Base-by-base conservation (phyloP, 768 basidiomycete species). In the Suillus plorans region DNA sequence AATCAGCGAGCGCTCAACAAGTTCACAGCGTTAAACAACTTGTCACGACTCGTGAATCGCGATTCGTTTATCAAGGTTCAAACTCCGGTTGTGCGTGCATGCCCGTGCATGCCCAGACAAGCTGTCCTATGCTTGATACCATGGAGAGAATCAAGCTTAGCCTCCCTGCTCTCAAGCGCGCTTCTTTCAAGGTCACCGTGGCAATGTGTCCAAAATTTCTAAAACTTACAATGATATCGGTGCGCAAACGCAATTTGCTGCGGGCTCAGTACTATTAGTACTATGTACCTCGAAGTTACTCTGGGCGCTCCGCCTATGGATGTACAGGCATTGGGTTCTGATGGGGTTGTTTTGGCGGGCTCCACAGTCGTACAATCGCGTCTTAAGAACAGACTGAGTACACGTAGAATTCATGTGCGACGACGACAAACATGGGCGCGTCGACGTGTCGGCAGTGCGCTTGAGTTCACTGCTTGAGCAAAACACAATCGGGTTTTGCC, bases 331-430 rank as follows among this genome's bases (percentile, higher is more conserved):
- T 31, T 31, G 0, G 31, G 31, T 31, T 31, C 31, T 31, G 31
- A 31, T 31, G 76, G 70, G 10, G 68, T 62, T 9, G 74, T 69
- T 2, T 74, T 74, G 10, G 49, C n/a, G 5, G 78, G 74, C 39
- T 79, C 82, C 60, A 86, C 77, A 9, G 85, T 87, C 5, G 83
- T 83, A 70, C 78, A 81, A 6, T 81, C 83, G 67, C 28, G 86
- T 82, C 74, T 88, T 88, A 64, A 79, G 69, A 44, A 82, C 82
- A 57, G n/a, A n/a, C n/a, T n/a, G n/a, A n/a, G 84, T 82, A 63
- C 81, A 77, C 42, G 67, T 39, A 28, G 31, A 36, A 55, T 10
- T 55, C 18, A 81, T 78, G 13, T 83, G 78, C 57, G 85, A 77
- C 25, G 86, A 73, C 6, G 74, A 77, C 45, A 63, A 39, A 37